Evolutionary conservation across 192 early-diverging fungal species (phyloP), one percentile per base, ranked within the genome.

Genomic region (Obelidium mucronatum): DNA sequence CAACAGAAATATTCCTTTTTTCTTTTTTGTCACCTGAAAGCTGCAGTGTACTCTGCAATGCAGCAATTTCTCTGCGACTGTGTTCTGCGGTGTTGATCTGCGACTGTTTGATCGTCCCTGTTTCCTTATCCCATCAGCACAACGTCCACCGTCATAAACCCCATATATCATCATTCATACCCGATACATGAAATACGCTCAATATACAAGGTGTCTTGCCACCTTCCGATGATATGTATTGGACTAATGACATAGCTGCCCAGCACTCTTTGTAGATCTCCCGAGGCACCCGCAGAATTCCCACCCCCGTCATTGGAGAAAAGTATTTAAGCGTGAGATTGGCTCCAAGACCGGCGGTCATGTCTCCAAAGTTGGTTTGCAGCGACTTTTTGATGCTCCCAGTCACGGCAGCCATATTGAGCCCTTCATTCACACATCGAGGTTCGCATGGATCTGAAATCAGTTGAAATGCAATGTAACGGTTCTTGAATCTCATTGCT

Each of bases 401-500:
- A 19, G 19, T 6, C 11, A 48, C 19, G 19, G 11, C 44, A 48
- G 8, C 44, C 19, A 6, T 48, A 48, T 48, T 48, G 24, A 70
- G 15, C 19, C 34, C 19, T n/a, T 35, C 35, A 24, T 30, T 42
- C 11, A 40, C 35, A 40, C 73, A 39, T 63, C 30, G 35, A 24
- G 37, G 44, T 64, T 71, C 11, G 66, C 69, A 76, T 70, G 56
- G 31, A 59, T 31, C 17, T 13, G 31, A 59, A 33, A 26, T 59
- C 31, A 83, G 30, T 37, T 74, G 56, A 67, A 80, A 67, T 2
- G 77, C 59, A 22, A 80, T 61, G 54, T 78, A 83, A 17, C 82
- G 75, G 75, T 80, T 75, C 70, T 83, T 83, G 76, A 81, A 77
- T 40, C 81, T 68, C 67, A 69, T 69, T 26, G 1, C 1, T 34